These are phyloP conservation scores for Mycena latifolia DNA, from an alignment of 768 basidiomycete species.

Conservation along the genomic window DNA sequence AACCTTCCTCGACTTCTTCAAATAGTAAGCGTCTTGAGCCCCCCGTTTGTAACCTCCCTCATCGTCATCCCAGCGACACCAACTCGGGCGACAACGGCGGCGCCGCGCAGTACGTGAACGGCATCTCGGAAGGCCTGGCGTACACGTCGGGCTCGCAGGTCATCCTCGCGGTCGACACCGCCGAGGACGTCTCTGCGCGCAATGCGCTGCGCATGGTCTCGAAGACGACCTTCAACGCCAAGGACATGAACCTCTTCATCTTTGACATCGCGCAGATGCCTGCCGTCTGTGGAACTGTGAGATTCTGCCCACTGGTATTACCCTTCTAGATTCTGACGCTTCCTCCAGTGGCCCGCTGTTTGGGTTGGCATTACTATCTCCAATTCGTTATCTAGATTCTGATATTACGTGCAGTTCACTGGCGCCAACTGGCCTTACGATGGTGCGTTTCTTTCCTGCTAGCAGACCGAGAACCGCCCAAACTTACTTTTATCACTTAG, in stretches of 20 bases:
- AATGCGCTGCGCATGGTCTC: conserved; percentile 37
- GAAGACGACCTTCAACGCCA: conserved; percentile 34
- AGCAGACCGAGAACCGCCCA: too few species aligned
- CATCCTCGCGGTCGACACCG: conserved; percentile 34
- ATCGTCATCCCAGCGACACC: conserved; percentile 16
- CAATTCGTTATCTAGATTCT: too few species aligned
- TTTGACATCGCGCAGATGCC: conserved; percentile 55
- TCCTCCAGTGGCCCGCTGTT: conserved; percentile 20
- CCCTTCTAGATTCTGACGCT: neutral
- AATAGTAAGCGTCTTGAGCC: conserved; percentile 22
- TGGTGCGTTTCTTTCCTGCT: conserved; percentile 1
- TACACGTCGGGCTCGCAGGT: conserved; percentile 31
- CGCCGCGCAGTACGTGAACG: conserved; percentile 37
- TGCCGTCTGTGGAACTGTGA: conserved; percentile 50
- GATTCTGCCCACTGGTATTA: neutral
- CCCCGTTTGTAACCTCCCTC: neutral
- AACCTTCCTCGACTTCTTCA: conserved; percentile 36
- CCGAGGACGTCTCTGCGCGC: conserved; percentile 25
- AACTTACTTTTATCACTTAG: too few species aligned
- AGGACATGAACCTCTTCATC: conserved; percentile 31
- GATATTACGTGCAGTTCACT: conserved; percentile 20
- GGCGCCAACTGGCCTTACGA: conserved; percentile 35
- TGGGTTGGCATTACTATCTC: conserved; percentile 1
- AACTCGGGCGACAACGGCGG: conserved; percentile 34
- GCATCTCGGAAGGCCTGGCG: conserved; percentile 27